phyloP scores from a whole-genome alignment of 208 protist genomes.

The Acanthamoeba divionensis region DNA sequence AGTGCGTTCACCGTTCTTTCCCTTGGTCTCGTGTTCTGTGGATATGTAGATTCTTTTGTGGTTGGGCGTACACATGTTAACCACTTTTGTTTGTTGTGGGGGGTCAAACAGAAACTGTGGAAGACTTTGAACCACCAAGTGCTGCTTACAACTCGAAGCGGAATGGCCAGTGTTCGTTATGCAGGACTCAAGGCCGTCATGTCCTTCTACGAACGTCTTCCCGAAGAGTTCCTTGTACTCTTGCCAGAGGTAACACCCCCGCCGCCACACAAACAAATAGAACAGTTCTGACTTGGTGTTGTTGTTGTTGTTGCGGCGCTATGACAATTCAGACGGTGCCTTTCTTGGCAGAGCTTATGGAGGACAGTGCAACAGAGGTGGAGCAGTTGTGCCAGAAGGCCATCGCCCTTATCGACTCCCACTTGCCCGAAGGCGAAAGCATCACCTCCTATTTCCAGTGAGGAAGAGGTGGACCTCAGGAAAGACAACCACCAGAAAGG shows the following conservation, averaged over 20 bases:
- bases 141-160: conserved; percentile 65
- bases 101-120: conserved; percentile 64
- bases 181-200: conserved; percentile 4
- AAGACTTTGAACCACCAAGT: conserved; percentile 74
- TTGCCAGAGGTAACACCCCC: conserved; percentile 69
- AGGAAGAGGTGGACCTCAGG: too few relatives aligned
- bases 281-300: not conserved
- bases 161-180: not conserved
- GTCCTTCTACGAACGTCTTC: conserved; percentile 70
- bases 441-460: conserved; percentile 47
- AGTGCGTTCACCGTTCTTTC: not conserved
- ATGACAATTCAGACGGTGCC: conserved; percentile 74
- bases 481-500: too few relatives aligned
- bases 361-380: conserved; percentile 64
- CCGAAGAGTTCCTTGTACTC: conserved; percentile 74
- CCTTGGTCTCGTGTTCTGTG: not conserved
- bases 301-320: not conserved
- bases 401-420: conserved; percentile 22
- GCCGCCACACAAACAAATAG: not conserved
- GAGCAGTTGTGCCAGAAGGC: conserved; percentile 47
- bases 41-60: too few relatives aligned
- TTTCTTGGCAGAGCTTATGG: conserved; percentile 79
- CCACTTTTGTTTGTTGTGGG: not conserved
- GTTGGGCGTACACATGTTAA: not conserved
- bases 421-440: not conserved